phyloP scores from a whole-genome alignment of 345 rosid species.

The Gossypium ekmanianum region DNA sequence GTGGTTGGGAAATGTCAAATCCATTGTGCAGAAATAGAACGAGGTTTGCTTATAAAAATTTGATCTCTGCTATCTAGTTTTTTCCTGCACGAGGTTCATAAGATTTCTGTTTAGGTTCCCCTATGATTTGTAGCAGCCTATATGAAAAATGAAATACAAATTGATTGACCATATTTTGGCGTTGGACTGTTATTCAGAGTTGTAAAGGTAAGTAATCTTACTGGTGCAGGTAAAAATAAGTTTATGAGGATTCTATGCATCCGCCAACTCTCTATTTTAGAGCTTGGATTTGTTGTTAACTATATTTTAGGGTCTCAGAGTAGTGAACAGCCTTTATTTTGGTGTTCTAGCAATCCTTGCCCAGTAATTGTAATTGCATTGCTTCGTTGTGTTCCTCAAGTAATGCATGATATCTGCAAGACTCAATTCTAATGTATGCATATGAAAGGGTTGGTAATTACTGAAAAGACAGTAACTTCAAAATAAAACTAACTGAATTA shows the following conservation, averaged over 20 bases:
- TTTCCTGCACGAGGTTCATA: background rate
- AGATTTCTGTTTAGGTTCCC: background rate
- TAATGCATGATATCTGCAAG: background rate
- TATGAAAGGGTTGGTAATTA: background rate
- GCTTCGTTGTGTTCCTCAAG: background rate
- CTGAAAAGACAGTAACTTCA: background rate
- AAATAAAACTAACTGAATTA: background rate
- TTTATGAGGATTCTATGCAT: background rate
- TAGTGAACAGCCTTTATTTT: background rate
- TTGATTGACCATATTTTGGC: background rate
- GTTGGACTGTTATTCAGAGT: background rate
- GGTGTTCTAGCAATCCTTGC: background rate
- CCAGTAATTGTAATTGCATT: background rate
- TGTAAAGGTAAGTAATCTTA: background rate
- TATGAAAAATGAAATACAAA: background rate
- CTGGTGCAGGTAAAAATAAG: background rate
- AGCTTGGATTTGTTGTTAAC: background rate
- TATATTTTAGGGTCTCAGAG: background rate
- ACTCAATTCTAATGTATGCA: background rate
- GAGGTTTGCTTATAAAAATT: background rate
- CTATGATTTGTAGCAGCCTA: background rate
- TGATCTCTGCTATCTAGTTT: background rate
- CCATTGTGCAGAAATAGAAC: slow-evolving; percentile 38
- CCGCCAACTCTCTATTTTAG: background rate
- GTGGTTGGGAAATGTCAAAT: slow-evolving; percentile 56